Evolutionary conservation across 129 eudicot species (phyloP).

Genomic region (Lactuca sativa): DNA sequence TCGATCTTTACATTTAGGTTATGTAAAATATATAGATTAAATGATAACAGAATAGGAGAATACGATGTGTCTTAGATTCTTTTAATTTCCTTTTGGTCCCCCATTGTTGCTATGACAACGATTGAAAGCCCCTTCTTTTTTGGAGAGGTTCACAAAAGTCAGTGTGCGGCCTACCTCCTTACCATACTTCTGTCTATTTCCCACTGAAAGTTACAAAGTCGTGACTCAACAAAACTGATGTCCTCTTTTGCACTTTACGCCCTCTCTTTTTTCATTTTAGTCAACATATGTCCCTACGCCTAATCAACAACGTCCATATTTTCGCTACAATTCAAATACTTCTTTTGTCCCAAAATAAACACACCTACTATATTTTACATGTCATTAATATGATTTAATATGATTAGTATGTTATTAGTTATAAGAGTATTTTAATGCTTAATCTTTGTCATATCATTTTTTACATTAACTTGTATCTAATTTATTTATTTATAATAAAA

Average conservation of each 20-base stretch:
- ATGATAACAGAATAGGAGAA: neutral
- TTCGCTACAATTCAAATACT: neutral
- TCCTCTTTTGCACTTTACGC: slow-evolving; percentile 22
- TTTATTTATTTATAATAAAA: too few species aligned
- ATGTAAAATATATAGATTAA: neutral
- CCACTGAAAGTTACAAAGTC: slow-evolving; percentile 43
- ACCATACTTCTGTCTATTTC: slow-evolving; percentile 39
- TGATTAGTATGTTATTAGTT: too few species aligned
- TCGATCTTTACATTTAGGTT: too few species aligned
- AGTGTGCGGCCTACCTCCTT: slow-evolving; percentile 34
- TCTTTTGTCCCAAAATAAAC: too few species aligned
- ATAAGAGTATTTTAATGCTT: too few species aligned
- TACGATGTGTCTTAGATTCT: slow-evolving; percentile 38
- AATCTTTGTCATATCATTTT: too few species aligned
- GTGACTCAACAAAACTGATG: slow-evolving; percentile 34
- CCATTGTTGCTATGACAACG: slow-evolving; percentile 38
- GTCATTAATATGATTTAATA: too few species aligned
- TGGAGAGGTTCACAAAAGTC: slow-evolving; percentile 49
- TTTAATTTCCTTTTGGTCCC: slow-evolving; percentile 36
- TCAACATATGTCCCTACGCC: slow-evolving; percentile 9
- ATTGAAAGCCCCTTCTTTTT: slow-evolving; percentile 39
- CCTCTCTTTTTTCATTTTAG: slow-evolving; percentile 1
- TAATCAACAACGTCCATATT: neutral
- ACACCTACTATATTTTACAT: too few species aligned
- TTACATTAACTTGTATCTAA: too few species aligned